Conservation (phyloP, 257 asterid genomes). For the Scutellaria baicalensis region DNA sequence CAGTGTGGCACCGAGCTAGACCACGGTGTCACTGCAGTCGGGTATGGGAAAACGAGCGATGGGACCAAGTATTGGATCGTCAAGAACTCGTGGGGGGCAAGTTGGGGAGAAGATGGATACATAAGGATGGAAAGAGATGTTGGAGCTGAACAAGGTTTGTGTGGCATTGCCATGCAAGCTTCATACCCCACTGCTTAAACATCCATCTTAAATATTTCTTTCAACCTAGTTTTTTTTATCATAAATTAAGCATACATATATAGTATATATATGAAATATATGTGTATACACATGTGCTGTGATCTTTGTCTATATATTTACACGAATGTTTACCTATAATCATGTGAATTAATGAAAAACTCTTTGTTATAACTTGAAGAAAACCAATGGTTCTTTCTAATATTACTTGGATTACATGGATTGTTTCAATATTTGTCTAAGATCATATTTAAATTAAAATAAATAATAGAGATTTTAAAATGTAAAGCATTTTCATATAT, state of each 20-base stretch:
- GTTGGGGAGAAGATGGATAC: constrained; percentile 41
- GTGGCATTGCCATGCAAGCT: constrained; percentile 43
- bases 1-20: constrained; percentile 27
- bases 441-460: no score
- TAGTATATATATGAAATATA: neutral
- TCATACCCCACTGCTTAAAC: constrained; percentile 33
- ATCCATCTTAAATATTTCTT: no score
- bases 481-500: no score
- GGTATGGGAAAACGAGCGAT: constrained; percentile 21
- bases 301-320: neutral
- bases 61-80: constrained; percentile 39
- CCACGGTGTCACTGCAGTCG: constrained; percentile 40
- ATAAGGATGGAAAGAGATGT: constrained; percentile 31
- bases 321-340: neutral
- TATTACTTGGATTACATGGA: no score
- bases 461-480: no score
- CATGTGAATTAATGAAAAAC: neutral
- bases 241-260: neutral
- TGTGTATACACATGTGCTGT: neutral
- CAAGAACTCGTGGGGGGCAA: constrained; percentile 37
- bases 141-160: constrained; percentile 21
- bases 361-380: neutral
- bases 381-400: neutral
- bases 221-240: no score
- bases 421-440: no score